Percentiles rank a stretch among this genome's conserved stretches.
phyloP scores from a whole-genome alignment of 2,329 filamentous ascomycete species.

The Fonsecaea nubica region DNA sequence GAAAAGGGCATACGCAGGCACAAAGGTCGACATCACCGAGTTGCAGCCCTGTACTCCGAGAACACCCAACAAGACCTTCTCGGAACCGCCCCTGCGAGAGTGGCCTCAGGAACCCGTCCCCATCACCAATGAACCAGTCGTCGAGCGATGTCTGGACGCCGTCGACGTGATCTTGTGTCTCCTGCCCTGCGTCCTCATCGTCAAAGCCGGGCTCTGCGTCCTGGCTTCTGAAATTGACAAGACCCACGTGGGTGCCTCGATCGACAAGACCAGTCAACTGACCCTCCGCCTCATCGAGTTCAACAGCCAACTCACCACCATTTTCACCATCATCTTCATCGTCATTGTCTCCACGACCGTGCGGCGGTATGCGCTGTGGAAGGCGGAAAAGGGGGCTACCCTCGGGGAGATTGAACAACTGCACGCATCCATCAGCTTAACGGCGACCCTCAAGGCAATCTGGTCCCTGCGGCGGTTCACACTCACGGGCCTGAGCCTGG shows the following conservation, averaged over 20 bases:
- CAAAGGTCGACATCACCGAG: constrained; percentile 14
- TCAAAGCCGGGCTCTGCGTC: constrained; percentile 25
- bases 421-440: constrained; percentile 27
- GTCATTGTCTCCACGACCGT: constrained; percentile 30
- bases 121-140: constrained; percentile 23
- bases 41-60: constrained; percentile 10
- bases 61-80: constrained; percentile 11
- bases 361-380: constrained; percentile 28
- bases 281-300: constrained; percentile 26
- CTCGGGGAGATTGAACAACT: constrained; percentile 30
- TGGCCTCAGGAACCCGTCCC: constrained; percentile 23
- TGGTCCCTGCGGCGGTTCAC: constrained; percentile 28
- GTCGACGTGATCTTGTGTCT: constrained; percentile 17
- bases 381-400: constrained; percentile 27
- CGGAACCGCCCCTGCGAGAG: constrained; percentile 9
- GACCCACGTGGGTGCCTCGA: constrained; percentile 13
- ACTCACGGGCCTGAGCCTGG: constrained; percentile 10
- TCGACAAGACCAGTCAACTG: constrained; percentile 27
- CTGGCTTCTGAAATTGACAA: constrained; percentile 22
- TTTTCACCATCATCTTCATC: constrained; percentile 32
- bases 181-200: constrained; percentile 18
- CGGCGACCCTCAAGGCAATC: constrained; percentile 28
- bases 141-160: constrained; percentile 17
- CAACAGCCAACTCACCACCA: constrained; percentile 30
- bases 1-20: neutral